Percentiles rank a stretch among this genome's conserved stretches.
Conservation (phyloP, 495 filamentous ascomycete species). For the Penicillium canescens region DNA sequence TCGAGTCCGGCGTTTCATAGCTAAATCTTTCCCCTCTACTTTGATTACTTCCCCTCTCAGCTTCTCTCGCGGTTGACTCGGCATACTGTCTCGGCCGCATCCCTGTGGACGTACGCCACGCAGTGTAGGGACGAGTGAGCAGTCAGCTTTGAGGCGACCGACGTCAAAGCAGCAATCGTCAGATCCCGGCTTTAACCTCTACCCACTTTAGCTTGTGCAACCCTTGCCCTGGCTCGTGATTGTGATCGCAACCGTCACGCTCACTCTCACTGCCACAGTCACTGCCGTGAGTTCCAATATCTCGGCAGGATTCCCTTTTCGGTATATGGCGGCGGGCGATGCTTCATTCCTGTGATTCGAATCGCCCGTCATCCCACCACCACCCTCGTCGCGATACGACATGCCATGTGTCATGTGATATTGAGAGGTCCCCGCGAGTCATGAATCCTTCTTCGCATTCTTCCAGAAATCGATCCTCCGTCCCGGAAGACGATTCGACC, state of each 20-base stretch:
- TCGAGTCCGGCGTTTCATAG: not conserved
- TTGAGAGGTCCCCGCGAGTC: conserved; percentile 3
- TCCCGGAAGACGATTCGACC: conserved; percentile 5
- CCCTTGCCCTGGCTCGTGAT: not conserved
- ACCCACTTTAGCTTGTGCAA: conserved; percentile 1
- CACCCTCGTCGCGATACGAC: conserved; percentile 2
- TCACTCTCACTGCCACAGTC: no score
- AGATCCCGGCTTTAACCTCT: not conserved
- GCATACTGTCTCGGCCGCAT: conserved; percentile 17
- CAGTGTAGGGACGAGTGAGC: conserved; percentile 10
- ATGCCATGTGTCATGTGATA: conserved; percentile 28
- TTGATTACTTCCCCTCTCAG: not conserved
- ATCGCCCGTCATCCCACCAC: conserved; percentile 11
- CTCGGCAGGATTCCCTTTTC: not conserved
- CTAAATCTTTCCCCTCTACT: not conserved
- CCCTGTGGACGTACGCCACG: not conserved
- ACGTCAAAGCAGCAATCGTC: not conserved
- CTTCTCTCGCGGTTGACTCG: conserved; percentile 11
- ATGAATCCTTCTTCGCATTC: conserved; percentile 22
- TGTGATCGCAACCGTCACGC: no score
- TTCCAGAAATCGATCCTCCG: conserved; percentile 1
- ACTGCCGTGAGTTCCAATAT: not conserved
- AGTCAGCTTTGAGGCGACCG: conserved; percentile 5
- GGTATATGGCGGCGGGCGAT: conserved; percentile 26
- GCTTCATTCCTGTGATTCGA: conserved; percentile 13